Percentiles rank a stretch among this genome's conserved stretches.
Evolutionary conservation across 176 grass and related monocot genomes (phyloP).

Genomic region (Raddia distichophylla): DNA sequence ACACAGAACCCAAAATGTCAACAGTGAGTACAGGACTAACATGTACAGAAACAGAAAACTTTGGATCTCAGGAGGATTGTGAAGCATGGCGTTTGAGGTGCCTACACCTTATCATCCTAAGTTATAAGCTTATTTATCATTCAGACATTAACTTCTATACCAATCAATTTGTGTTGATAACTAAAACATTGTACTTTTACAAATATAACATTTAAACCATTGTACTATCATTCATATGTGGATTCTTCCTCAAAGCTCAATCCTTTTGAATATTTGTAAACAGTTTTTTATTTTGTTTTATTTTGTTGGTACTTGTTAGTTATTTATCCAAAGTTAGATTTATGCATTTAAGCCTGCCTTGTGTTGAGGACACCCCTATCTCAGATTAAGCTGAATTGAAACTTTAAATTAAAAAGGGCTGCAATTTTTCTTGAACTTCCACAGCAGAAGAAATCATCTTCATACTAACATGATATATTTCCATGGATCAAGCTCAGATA

Average conservation of each 20-base stretch:
- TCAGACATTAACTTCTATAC: neutral
- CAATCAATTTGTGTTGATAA: neutral
- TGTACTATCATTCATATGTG: slow-evolving; percentile 12
- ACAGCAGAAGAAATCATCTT: slow-evolving; percentile 15
- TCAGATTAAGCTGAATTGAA: slow-evolving; percentile 21
- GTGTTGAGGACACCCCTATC: neutral
- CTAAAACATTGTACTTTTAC: neutral
- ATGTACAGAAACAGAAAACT: slow-evolving; percentile 33
- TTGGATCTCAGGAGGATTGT: slow-evolving; percentile 51
- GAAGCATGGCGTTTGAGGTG: slow-evolving; percentile 75
- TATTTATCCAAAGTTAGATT: neutral
- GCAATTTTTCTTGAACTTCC: slow-evolving; percentile 17
- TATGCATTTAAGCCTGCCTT: neutral
- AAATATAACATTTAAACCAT: neutral
- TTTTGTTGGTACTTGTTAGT: slow-evolving; percentile 7
- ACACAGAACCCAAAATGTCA: slow-evolving; percentile 39
- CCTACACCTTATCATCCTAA: slow-evolving; percentile 6
- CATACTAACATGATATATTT: slow-evolving; percentile 22
- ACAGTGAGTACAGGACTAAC: neutral
- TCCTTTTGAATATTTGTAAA: neutral
- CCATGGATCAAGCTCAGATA: neutral
- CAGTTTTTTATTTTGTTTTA: neutral
- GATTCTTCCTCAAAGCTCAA: neutral
- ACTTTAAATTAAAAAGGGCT: neutral
- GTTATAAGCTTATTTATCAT: neutral